These are phyloP conservation scores for Asclepias syriaca DNA, from an alignment of 257 asterid species.

Conservation along the genomic window DNA sequence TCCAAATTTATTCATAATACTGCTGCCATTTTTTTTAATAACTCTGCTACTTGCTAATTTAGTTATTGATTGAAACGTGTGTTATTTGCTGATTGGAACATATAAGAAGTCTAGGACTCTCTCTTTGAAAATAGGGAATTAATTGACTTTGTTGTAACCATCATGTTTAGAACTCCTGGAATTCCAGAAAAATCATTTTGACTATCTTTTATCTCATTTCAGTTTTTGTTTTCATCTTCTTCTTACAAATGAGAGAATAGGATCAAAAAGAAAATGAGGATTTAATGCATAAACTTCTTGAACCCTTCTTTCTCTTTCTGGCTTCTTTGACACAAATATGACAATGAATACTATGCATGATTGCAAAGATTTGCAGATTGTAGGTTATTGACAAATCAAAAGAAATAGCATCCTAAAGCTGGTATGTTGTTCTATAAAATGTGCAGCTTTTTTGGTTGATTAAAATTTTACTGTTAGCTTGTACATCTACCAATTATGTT, in stretches of 20 bases:
- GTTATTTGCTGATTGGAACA: background rate
- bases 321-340: background rate
- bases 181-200: background rate
- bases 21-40: background rate
- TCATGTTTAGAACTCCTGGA: background rate
- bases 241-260: background rate
- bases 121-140: background rate
- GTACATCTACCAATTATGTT: background rate
- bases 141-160: too few relatives aligned
- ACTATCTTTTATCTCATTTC: background rate
- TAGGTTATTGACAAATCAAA: background rate
- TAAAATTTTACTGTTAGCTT: background rate
- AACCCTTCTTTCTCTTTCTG: background rate
- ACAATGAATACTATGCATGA: background rate
- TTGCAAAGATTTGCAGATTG: background rate
- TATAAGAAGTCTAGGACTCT: background rate
- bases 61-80: background rate
- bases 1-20: background rate
- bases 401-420: background rate
- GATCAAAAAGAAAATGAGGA: background rate
- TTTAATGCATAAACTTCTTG: background rate
- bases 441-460: background rate
- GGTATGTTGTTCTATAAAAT: background rate
- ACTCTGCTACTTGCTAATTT: background rate
- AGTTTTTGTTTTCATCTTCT: background rate